These are phyloP conservation scores for Ramalina peruviana DNA, from an alignment of 495 filamentous ascomycete species.

Conservation along the genomic window DNA sequence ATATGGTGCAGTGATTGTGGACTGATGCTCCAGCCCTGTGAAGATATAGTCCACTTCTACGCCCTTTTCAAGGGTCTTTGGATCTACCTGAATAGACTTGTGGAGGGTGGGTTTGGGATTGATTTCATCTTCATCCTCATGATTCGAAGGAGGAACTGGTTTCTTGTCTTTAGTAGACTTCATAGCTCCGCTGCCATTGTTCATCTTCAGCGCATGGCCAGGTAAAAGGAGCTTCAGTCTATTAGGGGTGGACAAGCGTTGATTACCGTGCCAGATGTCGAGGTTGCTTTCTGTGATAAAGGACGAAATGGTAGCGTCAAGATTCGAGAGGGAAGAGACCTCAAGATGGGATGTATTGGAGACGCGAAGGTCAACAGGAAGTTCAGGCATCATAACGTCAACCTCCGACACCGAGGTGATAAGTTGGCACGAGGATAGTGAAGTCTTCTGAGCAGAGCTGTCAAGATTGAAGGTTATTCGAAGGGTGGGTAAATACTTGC, in stretches of 20 bases:
- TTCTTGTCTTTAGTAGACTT: too few relatives aligned
- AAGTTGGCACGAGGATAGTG: too few relatives aligned
- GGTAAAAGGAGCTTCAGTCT: conserved; percentile 5
- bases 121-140: too few relatives aligned
- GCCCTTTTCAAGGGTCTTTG: too few relatives aligned
- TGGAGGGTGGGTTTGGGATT: too few relatives aligned
- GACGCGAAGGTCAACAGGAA: conserved; percentile 10
- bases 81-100: too few relatives aligned
- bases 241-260: conserved; percentile 5
- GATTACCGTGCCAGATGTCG: conserved; percentile 3
- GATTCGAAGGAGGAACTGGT: too few relatives aligned
- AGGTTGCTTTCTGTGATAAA: conserved; percentile 11
- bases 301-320: conserved; percentile 5
- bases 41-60: conserved; percentile 7
- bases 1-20: conserved; percentile 1
- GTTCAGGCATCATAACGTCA: conserved; percentile 11
- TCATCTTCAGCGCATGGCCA: not conserved
- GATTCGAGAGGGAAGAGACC: not conserved
- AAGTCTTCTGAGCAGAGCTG: too few relatives aligned
- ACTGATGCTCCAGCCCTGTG: conserved; percentile 3
- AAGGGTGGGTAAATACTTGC: too few relatives aligned
- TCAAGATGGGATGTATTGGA: not conserved
- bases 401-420: not conserved
- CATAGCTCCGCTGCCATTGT: too few relatives aligned
- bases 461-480: too few relatives aligned